Base-by-base conservation (phyloP, 1,284 basidiomycete genomes). In the Termitomyces sp. region DNA sequence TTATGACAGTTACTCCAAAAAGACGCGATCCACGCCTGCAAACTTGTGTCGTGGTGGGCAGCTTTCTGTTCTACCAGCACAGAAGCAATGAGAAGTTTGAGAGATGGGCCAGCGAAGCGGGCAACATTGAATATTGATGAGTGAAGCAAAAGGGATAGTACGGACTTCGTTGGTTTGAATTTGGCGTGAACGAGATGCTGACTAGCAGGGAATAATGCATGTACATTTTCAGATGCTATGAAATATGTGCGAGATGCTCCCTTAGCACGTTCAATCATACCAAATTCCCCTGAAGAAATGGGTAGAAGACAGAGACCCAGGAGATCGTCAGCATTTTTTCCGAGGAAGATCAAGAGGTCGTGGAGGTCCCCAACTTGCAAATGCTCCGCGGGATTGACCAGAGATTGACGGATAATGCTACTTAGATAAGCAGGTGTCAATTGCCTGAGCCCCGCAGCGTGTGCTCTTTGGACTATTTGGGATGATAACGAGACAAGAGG, bases 241-340 rank as follows among this genome's bases (percentile, higher is more conserved):
- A 60, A 67, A 45, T 64, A 66, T 8, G 38, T 46, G 16, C 31
- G 51, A 8, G 51, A 44, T 30, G 51, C 34, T 14, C 16, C 26
- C 18, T 33, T 35, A 3, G 41, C 33, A 9, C 47, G n/a, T 30
- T 61, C 43, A 14, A 70, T 62, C 9, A 50, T 56, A 11, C 60
- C 63, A 41, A 68, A 65, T 1, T 54, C 60, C 1, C 56, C 63
- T 50, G 70, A 60, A 37, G 66, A 64, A 4, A 74, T 65, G 5
- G 68, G 69, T 1, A 74, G 55, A 1, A 75, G 58, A 7, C 61
- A 58, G 35, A 73, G 57, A 2, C 63, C 69, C 24, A 57, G 10
- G 2, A 67, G 50, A 30, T 59, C 34, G 24, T 49, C 48, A 21
- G 40, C 45, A 13, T n/a, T 24, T n/a, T 57, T 47, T 38, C 43